These are phyloP conservation scores for Leccinum disarticulatum DNA, from an alignment of 768 basidiomycete species.

Conservation along the genomic window DNA sequence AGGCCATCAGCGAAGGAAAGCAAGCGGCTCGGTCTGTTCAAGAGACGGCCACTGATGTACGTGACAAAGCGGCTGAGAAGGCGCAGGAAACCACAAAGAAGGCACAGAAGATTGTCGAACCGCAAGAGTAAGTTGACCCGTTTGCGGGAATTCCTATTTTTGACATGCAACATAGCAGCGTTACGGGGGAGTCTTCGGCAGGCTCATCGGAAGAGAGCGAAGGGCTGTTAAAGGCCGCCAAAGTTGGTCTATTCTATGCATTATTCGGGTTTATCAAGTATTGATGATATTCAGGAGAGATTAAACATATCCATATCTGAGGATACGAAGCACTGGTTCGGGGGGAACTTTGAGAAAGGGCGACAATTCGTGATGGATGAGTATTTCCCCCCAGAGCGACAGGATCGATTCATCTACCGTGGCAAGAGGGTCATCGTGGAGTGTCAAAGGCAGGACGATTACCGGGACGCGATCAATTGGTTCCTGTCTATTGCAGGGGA, in stretches of 20 bases:
- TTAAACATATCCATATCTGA: conserved; percentile 52
- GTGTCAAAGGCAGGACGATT: conserved; percentile 89
- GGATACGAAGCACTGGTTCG: conserved; percentile 58
- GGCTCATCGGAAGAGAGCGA: conserved; percentile 26
- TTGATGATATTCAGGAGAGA: conserved; percentile 36
- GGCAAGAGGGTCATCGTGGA: conserved; percentile 93
- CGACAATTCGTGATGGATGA: conserved; percentile 76
- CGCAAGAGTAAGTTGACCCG: conserved; percentile 16
- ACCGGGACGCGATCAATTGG: conserved; percentile 81
- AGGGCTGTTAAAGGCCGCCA: conserved; percentile 27
- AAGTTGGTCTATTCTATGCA: conserved; percentile 19
- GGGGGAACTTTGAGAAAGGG: conserved; percentile 55
- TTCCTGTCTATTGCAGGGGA: conserved; percentile 60
- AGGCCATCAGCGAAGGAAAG: conserved; percentile 22
- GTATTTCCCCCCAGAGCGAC: conserved; percentile 86
- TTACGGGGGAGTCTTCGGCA: conserved; percentile 21
- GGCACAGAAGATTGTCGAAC: conserved; percentile 1
- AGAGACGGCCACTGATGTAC: conserved; percentile 1
- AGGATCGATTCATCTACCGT: conserved; percentile 92
- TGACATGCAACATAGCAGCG: conserved; percentile 16
- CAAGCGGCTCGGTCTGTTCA: conserved; percentile 16
- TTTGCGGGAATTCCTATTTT: not conserved
- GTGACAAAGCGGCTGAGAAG: conserved; percentile 12
- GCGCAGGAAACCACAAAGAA: conserved; percentile 5
- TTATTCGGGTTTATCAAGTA: not conserved